Base-by-base conservation (phyloP, 106 monocot genomes). In the Dendrobium chrysotoxum region DNA sequence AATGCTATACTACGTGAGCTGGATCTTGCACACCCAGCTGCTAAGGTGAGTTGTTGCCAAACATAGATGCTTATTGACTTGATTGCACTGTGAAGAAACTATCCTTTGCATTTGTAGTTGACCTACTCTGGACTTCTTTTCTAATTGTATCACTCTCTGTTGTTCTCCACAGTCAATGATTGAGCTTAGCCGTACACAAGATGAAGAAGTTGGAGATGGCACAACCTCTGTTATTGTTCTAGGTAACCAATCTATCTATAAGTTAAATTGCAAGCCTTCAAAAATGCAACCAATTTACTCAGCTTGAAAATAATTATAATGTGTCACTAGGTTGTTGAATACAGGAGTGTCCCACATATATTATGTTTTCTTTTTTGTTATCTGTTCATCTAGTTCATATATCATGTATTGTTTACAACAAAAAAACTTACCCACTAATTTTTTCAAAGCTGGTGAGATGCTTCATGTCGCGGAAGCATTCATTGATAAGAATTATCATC, bases 391-490 rank as follows among this genome's bases (percentile, higher is more conserved):
- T 21, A 42, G 21, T 74, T 74, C 38, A 46, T 75, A 46, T 35
- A 35, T 70, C 70, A 31, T 70, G 70, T 6, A 31, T 68, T 68
- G 12, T 75, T 79, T 16, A 40, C 53, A 70, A 26, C 13, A 31
- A 47, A 50, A 66, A 28, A 17, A 4, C 15, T 42, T 72, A 26
- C 50, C 6, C 68, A 66, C 20, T 28, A 53, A 8, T 13, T 80
- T 85, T 82, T 28, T 79, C 82, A 72, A 78, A 99, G 98, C 92
- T 92, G 98, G 98, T 53, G 95, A 99, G 87, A 87, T 99, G 89
- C 92, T 99, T 67, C 98, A 99, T 87, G 98, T 99, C 83, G 98
- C 90, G 6, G 88, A 92, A 80, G 87, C 92, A 21, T 99, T 99
- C 73, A 99, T 95, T 86, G 89, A 99, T 76, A 95, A 91, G 78